phyloP scores from a whole-genome alignment of 1,284 basidiomycete genomes.

The Leccinum subfulvum region DNA sequence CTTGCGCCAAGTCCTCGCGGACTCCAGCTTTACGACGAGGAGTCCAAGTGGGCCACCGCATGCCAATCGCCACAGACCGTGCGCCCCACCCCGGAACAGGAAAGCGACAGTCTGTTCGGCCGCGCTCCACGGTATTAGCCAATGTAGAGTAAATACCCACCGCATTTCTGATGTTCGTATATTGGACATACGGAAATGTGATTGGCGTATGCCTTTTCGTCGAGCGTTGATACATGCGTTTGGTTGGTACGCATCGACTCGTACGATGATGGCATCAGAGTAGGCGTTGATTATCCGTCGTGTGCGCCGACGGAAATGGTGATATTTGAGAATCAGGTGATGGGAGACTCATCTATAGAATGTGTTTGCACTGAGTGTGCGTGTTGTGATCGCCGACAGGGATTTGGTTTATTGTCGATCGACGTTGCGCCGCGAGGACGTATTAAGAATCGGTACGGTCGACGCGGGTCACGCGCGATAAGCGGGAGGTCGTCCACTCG shows the following conservation, averaged over 20 bases:
- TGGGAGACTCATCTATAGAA: constrained; percentile 1
- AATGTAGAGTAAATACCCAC: background rate
- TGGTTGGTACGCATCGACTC: background rate
- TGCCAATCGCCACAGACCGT: background rate
- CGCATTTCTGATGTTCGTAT: background rate
- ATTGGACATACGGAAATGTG: constrained; percentile 2
- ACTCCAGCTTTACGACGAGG: background rate
- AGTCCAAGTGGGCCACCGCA: background rate
- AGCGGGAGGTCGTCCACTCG: background rate
- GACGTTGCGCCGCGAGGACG: constrained; percentile 11
- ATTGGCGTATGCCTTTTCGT: background rate
- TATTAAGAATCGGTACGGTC: constrained; percentile 5
- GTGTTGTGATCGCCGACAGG: constrained; percentile 25
- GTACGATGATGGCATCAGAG: constrained; percentile 1
- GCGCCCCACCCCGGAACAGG: background rate
- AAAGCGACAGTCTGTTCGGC: background rate
- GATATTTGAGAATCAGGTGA: constrained; percentile 9
- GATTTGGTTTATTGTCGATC: background rate
- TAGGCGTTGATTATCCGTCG: constrained; percentile 4
- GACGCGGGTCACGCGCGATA: constrained; percentile 6
- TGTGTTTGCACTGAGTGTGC: constrained; percentile 8
- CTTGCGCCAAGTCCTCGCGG: constrained; percentile 1
- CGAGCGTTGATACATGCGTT: constrained; percentile 3
- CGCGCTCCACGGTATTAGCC: background rate
- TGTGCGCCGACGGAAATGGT: constrained; percentile 10